Conservation (phyloP, 2,329 filamentous ascomycete species). For the Curvularia spicifera region DNA sequence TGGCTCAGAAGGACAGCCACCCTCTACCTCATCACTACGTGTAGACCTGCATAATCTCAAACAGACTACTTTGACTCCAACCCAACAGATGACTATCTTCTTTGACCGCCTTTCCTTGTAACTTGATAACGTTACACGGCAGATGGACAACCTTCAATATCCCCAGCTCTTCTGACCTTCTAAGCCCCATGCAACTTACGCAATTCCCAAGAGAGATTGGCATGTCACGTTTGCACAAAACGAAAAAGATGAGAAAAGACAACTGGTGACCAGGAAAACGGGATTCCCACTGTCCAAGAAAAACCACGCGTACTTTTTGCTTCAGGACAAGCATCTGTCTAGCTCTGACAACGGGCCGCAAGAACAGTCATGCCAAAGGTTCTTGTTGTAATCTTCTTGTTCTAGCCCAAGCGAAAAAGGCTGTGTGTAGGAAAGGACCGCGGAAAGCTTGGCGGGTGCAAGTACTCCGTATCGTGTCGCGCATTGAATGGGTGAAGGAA, state of each 20-base stretch:
- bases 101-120: background rate
- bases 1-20: background rate
- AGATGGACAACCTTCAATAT: background rate
- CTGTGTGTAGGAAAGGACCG: background rate
- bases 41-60: background rate
- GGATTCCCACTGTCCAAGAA: background rate
- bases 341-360: background rate
- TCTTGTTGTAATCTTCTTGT: background rate
- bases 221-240: background rate
- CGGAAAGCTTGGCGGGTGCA: background rate
- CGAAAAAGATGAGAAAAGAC: background rate
- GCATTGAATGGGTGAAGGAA: background rate
- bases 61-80: background rate
- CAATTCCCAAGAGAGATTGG: background rate
- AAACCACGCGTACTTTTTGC: background rate
- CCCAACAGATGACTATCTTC: background rate
- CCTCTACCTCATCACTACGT: background rate
- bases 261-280: background rate
- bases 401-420: background rate
- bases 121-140: background rate
- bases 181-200: background rate
- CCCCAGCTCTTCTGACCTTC: background rate
- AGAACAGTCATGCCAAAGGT: background rate
- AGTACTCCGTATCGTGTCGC: background rate
- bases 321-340: background rate